Base-by-base conservation (phyloP, 306 rosid species). In the Vicia sativa region DNA sequence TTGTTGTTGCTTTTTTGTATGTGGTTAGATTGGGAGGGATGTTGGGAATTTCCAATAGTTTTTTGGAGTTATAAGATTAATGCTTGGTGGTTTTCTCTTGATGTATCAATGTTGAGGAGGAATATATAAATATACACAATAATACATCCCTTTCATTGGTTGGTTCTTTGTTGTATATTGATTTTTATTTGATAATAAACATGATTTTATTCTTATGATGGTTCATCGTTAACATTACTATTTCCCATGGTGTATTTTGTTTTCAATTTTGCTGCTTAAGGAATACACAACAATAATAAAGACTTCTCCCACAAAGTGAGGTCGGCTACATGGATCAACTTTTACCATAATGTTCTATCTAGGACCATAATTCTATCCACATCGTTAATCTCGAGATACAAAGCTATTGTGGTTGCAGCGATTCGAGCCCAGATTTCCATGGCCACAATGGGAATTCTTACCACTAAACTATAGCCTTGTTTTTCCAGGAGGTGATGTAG, bases 81-180 rank as follows among this genome's bases (percentile, higher is more conserved):
- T 64, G 37, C 16, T 67, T 49, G 62, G 35, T 46, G 71, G 29
- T 37, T 64, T 26, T 52, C 28, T 72, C 18, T 58, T 78, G 39
- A 12, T 65, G 71, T 67, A 13, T 68, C 43, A 45, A 44, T 45
- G 25, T 62, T 38, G 55, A 55, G 25, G 70, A 37, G 52, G 72
- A 74, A 68, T 28, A 13, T 13, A 11, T 67, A 57, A 35, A 21
- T 7, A 55, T 52, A 55, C 29, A 25, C n/a, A 28, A 55, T 55
- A 55, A 55, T 55, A 13, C 41, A 48, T 57, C 34, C 23, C 48
- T 63, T 68, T 11, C 44, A 29, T 42, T 57, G 62, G 42, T 49
- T 69, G 55, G 48, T 46, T 60, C 19, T 68, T 43, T 35, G 29
- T 52, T 72, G 82, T 72, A 60, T 31, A 66, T 41, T 31, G 25